Base-by-base conservation (phyloP, 345 rosid genomes). In the Linum trigynum region DNA sequence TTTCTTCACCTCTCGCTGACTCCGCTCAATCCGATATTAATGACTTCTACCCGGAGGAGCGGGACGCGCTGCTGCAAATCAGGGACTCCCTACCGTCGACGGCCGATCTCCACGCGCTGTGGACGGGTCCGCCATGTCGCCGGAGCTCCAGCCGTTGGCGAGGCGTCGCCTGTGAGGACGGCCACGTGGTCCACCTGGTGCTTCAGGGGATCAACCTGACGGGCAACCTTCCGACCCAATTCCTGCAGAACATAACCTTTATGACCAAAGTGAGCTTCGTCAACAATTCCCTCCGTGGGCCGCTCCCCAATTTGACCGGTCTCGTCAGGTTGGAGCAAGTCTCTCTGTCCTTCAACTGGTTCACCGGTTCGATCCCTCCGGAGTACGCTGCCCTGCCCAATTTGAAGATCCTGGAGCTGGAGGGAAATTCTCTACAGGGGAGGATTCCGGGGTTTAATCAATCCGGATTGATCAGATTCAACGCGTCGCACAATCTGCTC, bases 91-190 rank as follows among this genome's bases (percentile, higher is more conserved):
- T 77, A 23, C 39, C 16, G 61, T 75, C 79, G 12, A 45, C 77
- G 37, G 61, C 38, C 1, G 60, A 72, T 45, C 61, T 80, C 74
- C 77, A 79, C 23, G 36, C 23, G 5, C 71, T 62, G 14, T 85
- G 90, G 90, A 77, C 84, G 3, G 86, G 90, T 7, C 82, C 82
- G 1, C 85, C 85, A 7, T 85, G 90, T 62, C 4, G 16, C 43
- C n/a, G 62, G 9, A 65, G 74, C 48, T 6, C 4, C 12, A 79
- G 79, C 78, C 66, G 71, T 50, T 85, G 86, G 90, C 45, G 45
- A 45, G 90, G 90, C 1, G 45, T 85, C 64, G 40, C 62, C 9
- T 85, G 90, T 64, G 76, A 67, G 0, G 55, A 80, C 23, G 62
- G 78, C 56, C 90, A 74, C 15, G 83, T 85, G 2, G 74, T 81